A percentile compares a stretch with the other conserved stretches of the same genome.
Conservation (phyloP, 805 yeast species). For the Lipomyces mesembrius region DNA sequence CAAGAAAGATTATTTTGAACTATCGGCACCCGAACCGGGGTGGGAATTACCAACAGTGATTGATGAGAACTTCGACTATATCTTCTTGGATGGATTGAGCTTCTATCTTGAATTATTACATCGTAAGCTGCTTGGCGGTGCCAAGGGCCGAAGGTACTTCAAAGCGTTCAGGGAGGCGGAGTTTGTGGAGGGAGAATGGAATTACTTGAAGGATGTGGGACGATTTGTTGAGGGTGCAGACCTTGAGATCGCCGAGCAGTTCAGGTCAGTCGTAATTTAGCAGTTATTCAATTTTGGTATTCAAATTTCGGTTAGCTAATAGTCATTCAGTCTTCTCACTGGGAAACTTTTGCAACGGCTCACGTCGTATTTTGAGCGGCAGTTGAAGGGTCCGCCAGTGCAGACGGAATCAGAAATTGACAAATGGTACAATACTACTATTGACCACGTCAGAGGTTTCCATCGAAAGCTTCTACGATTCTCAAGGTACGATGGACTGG, state of each 20-base stretch:
- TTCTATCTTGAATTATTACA: conserved; percentile 73
- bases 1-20: conserved; percentile 66
- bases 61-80: conserved; percentile 66
- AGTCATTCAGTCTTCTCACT: conserved; percentile 51
- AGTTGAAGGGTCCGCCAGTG: conserved; percentile 63
- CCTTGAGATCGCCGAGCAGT: conserved; percentile 76
- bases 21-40: conserved; percentile 56
- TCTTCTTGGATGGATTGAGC: conserved; percentile 72
- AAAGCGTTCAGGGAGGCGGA: conserved; percentile 91
- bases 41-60: conserved; percentile 74
- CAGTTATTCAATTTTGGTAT: background rate
- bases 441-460: conserved; percentile 52
- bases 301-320: background rate
- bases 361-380: conserved; percentile 70
- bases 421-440: conserved; percentile 54
- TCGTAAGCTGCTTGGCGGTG: conserved; percentile 77
- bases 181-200: conserved; percentile 82
- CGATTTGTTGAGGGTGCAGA: conserved; percentile 80
- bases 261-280: conserved; percentile 45
- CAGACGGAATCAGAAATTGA: conserved; percentile 51
- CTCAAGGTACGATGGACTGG: conserved; percentile 48
- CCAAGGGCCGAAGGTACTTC: conserved; percentile 64
- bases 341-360: conserved; percentile 70
- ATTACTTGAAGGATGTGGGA: conserved; percentile 75
- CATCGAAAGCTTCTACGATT: conserved; percentile 85